Conservation (phyloP, 176 grass and related monocot genomes). For the Triticum turgidum region DNA sequence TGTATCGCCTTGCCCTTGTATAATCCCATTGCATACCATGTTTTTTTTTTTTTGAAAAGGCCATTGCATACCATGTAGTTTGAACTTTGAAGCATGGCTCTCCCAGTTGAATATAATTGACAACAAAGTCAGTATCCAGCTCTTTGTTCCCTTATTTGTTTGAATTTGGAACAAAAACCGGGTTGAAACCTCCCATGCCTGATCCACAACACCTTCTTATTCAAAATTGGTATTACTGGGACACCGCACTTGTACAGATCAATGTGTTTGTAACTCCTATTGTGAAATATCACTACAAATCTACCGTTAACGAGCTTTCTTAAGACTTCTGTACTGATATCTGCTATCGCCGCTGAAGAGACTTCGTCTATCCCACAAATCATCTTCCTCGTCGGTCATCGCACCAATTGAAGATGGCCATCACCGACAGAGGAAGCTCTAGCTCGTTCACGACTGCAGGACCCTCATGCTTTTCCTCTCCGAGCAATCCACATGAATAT, state of each 20-base stretch:
- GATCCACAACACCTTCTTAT: not conserved
- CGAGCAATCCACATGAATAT: not conserved
- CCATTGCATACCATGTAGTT: too few species aligned
- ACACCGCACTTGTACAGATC: not conserved
- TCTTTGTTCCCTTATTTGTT: too few species aligned
- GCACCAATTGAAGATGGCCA: not conserved
- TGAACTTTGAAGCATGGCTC: not conserved
- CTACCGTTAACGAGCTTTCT: rapidly evolving
- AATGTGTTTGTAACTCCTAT: not conserved
- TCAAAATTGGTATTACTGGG: rapidly evolving
- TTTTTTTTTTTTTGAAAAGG: too few species aligned
- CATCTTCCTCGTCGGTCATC: not conserved
- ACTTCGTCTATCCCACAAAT: not conserved
- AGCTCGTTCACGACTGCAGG: not conserved
- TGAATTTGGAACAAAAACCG: too few species aligned
- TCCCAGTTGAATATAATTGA: not conserved
- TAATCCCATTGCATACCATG: too few species aligned
- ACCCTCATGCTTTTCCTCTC: not conserved
- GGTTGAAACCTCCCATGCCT: not conserved
- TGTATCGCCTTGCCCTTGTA: too few species aligned
- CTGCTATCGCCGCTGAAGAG: not conserved
- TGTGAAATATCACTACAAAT: not conserved
- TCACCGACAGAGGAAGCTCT: not conserved
- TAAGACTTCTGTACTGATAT: not conserved
- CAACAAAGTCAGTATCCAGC: too few species aligned